phyloP scores from a whole-genome alignment of 345 rosid genomes.

The Microthlaspi erraticum region DNA sequence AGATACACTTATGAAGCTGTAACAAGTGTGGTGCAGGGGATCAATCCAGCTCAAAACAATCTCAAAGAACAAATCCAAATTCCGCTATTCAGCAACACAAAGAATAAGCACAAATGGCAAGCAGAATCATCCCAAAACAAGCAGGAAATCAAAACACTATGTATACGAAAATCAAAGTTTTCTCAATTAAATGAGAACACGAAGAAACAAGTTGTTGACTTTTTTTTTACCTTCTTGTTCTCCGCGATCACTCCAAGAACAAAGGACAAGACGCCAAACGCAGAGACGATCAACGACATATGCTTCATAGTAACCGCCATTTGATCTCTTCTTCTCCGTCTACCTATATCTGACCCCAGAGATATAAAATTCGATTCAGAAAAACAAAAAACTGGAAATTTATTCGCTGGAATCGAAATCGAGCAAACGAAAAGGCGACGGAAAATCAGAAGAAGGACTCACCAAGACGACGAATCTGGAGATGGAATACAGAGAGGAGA shows the following conservation, averaged over 20 bases:
- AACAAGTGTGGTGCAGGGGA: neutral
- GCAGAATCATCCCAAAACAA: slow-evolving; percentile 13
- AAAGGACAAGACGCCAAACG: slow-evolving; percentile 67
- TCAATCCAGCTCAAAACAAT: neutral
- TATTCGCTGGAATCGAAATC: neutral
- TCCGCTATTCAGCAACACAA: neutral
- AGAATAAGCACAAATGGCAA: slow-evolving; percentile 4
- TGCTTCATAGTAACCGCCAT: slow-evolving; percentile 72
- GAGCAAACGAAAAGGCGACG: neutral
- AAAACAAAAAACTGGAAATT: neutral
- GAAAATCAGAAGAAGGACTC: neutral
- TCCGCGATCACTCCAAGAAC: slow-evolving; percentile 73
- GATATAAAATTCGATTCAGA: neutral
- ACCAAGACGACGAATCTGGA: slow-evolving; percentile 16
- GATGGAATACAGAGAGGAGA: neutral
- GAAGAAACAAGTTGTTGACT: neutral
- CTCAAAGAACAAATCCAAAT: neutral
- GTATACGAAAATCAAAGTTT: neutral
- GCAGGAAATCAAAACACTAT: neutral
- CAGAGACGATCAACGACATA: slow-evolving; percentile 60
- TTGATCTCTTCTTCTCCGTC: slow-evolving; percentile 18
- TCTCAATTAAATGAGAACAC: neutral
- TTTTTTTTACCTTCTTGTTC: slow-evolving; percentile 67
- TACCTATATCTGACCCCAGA: neutral
- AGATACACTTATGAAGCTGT: neutral